These are phyloP conservation scores for Pachyrhizus erosus DNA, from an alignment of 306 rosid genomes.

Conservation along the genomic window DNA sequence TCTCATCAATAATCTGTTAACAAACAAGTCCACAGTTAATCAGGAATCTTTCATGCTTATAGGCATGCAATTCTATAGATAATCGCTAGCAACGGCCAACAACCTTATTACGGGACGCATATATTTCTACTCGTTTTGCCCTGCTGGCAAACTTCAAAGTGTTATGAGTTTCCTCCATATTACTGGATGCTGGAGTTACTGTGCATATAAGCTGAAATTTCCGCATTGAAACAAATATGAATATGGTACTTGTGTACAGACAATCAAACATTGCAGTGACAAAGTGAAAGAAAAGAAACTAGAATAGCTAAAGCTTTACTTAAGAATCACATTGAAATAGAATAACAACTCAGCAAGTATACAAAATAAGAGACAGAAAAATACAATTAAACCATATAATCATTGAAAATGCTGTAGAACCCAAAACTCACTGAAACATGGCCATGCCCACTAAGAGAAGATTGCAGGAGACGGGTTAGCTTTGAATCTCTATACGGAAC, in stretches of 20 bases:
- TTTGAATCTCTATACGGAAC: conserved; percentile 99
- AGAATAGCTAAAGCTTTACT: conserved; percentile 5
- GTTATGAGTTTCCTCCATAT: conserved; percentile 99
- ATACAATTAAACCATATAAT: conserved; percentile 12
- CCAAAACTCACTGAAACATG: conserved; percentile 91
- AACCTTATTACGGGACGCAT: conserved; percentile 96
- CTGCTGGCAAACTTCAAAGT: conserved; percentile 99
- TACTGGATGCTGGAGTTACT: conserved; percentile 98
- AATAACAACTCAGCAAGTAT: conserved; percentile 17
- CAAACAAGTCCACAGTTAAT: conserved; percentile 38
- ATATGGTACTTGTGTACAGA: conserved; percentile 11
- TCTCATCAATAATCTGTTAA: conserved; percentile 93
- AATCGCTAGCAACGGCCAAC: conserved; percentile 40
- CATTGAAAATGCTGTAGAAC: conserved; percentile 35
- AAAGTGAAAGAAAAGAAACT: conserved; percentile 13
- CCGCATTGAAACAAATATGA: conserved; percentile 36
- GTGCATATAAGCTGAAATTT: conserved; percentile 95
- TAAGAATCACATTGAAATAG: background rate
- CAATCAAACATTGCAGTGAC: background rate
- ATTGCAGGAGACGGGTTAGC: conserved; percentile 97
- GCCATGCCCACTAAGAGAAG: conserved; percentile 95
- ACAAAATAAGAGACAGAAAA: conserved; percentile 18
- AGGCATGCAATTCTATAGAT: conserved; percentile 19
- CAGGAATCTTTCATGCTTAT: conserved; percentile 32
- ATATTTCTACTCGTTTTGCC: conserved; percentile 98